Evolutionary conservation across 495 filamentous ascomycete genomes (phyloP), one percentile per base, ranked within the genome.

Genomic region (Thermochaetoides thermophila): DNA sequence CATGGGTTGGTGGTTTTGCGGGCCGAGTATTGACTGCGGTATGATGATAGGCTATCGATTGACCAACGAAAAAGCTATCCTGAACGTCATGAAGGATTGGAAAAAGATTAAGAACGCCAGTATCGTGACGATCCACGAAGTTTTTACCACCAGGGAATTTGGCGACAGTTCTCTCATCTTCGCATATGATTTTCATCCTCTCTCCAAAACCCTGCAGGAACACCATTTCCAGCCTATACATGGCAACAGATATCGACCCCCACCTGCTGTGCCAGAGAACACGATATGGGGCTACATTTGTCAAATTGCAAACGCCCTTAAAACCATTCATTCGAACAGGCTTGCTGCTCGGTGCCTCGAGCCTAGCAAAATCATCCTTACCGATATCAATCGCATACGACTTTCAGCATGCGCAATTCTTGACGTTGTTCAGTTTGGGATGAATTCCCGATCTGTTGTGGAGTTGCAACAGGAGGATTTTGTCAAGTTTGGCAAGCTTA

Each of bases 161-260:
- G 81, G 84, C 38, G 91, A 96, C 46, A 91, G 79, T 53, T 96
- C 91, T 11, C 66, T 97, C 33, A 78, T 97, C 38, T 81, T 96
- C 50, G 84, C 91, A 21, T 91, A 81, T 37, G 82, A 91, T 52
- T 97, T 87, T 48, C 81, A 91, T 48, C 91, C 89, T 1, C 60
- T 84, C 15, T 80, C 87, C 17, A 91, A 89, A 56, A 93, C 89
- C 3, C 65, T 97, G 10, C 73, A 75, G 20, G 87, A 96, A 47
- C 73, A 83, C 38, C 77, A 94, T 42, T 74, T 92, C 40, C 68
- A 71, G 23, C 52, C 58, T 11, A 67, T 63, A 30, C 61, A 64
- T 34, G 60, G 71, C 40, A 53, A 27, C 37, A 56, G 55, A 38
- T 59, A 45, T 31, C 55, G 50, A 27, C 53, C 40, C 42, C 59